These are phyloP conservation scores for Globisporangium polare DNA, from an alignment of 352 stramenopile genomes.

Conservation along the genomic window DNA sequence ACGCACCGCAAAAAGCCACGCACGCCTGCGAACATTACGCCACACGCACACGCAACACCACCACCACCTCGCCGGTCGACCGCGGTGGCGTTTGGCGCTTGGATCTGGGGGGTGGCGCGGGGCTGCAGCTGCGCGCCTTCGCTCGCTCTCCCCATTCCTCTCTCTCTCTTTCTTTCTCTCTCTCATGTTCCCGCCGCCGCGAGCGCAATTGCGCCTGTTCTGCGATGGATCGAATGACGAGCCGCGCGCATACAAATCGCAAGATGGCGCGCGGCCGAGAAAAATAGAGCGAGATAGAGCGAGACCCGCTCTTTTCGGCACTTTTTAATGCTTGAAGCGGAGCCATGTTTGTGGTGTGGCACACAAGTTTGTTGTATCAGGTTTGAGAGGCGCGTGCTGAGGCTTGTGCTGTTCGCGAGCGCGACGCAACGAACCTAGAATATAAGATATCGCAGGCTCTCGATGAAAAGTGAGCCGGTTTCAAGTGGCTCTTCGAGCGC, in stretches of 20 bases:
- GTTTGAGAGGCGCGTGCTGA: background rate
- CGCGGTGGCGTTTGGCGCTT: background rate
- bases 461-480: constrained; percentile 5
- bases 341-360: background rate
- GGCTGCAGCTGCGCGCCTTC: background rate
- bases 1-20: background rate
- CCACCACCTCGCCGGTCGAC: background rate
- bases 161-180: background rate
- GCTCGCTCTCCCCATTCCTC: background rate
- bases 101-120: background rate
- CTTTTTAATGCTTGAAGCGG: constrained; percentile 10
- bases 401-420: background rate
- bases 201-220: background rate
- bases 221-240: background rate
- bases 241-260: constrained; percentile 1
- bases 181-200: too few relatives aligned
- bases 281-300: constrained; percentile 20
- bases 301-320: constrained; percentile 12
- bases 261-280: background rate
- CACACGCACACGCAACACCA: background rate
- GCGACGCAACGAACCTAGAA: too few relatives aligned
- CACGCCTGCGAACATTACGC: too few relatives aligned
- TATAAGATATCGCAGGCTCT: background rate
- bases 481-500: background rate
- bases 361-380: background rate